Evolutionary conservation across 2,329 filamentous ascomycete species (phyloP).

Genomic region (Aspergillus tubingensis): DNA sequence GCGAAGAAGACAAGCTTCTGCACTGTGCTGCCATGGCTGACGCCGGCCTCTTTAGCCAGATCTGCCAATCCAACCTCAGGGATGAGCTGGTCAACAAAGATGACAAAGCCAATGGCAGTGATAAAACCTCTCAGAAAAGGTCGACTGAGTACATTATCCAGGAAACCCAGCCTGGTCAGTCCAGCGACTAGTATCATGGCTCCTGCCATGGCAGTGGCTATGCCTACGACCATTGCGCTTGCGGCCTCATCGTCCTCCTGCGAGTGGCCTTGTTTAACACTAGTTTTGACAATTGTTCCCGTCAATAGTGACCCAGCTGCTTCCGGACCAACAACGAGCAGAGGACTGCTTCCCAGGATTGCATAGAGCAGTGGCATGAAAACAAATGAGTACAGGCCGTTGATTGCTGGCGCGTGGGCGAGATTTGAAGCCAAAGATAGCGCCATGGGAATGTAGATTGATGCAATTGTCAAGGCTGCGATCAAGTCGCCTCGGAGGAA

Average conservation of each 20-base stretch:
- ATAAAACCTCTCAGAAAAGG: slow-evolving; percentile 96
- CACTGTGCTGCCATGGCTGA: slow-evolving; percentile 80
- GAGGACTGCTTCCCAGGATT: slow-evolving; percentile 83
- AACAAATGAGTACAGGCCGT: slow-evolving; percentile 91
- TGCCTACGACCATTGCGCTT: slow-evolving; percentile 81
- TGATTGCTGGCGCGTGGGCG: slow-evolving; percentile 87
- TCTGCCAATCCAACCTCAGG: slow-evolving; percentile 79
- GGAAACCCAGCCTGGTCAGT: slow-evolving; percentile 79
- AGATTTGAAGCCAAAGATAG: slow-evolving; percentile 91
- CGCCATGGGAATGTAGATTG: slow-evolving; percentile 97
- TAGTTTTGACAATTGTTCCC: slow-evolving; percentile 79
- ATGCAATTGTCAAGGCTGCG: slow-evolving; percentile 92
- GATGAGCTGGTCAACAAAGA: slow-evolving; percentile 90
- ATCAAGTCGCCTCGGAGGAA: slow-evolving; percentile 85
- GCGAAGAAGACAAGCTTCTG: slow-evolving; percentile 83
- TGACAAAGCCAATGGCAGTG: slow-evolving; percentile 93
- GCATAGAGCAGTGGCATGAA: slow-evolving; percentile 92
- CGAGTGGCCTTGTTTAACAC: slow-evolving; percentile 68
- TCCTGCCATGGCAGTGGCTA: slow-evolving; percentile 84
- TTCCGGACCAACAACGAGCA: slow-evolving; percentile 93
- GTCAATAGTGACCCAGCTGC: slow-evolving; percentile 89
- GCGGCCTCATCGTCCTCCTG: slow-evolving; percentile 67
- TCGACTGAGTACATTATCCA: slow-evolving; percentile 90
- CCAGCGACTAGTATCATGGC: slow-evolving; percentile 87
- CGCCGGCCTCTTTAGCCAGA: slow-evolving; percentile 61